These are phyloP conservation scores for Oryza glaberrima DNA, from an alignment of 176 grass and related monocot genomes.

Conservation along the genomic window DNA sequence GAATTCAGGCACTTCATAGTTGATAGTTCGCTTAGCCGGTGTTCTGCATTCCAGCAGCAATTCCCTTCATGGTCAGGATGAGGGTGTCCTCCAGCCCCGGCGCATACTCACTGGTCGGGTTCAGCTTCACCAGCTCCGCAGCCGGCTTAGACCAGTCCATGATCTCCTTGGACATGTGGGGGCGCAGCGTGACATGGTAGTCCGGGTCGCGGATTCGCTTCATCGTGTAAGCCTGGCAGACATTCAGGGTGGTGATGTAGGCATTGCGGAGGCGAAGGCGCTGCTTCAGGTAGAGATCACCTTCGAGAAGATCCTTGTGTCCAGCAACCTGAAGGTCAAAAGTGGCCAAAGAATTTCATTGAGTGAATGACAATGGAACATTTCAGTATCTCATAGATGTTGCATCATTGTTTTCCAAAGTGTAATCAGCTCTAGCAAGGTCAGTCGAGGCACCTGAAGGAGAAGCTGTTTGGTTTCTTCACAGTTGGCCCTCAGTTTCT, in stretches of 20 bases:
- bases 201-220: slow-evolving; percentile 69
- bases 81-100: slow-evolving; percentile 82
- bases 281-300: slow-evolving; percentile 78
- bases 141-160: slow-evolving; percentile 57
- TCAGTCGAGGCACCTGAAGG: slow-evolving; percentile 53
- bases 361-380: not conserved
- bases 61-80: slow-evolving; percentile 89
- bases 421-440: not conserved
- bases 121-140: slow-evolving; percentile 73
- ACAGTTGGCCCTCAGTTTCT: slow-evolving; percentile 62
- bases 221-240: slow-evolving; percentile 73
- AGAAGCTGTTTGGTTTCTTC: slow-evolving; percentile 72
- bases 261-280: slow-evolving; percentile 63
- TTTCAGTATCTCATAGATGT: not conserved
- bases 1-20: not conserved
- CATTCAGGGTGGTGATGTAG: slow-evolving; percentile 75
- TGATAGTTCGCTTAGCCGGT: slow-evolving; percentile 47
- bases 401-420: not conserved
- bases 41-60: slow-evolving; percentile 87
- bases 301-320: slow-evolving; percentile 75
- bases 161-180: slow-evolving; percentile 66
- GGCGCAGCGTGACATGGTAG: slow-evolving; percentile 62
- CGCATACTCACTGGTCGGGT: slow-evolving; percentile 68
- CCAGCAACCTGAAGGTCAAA: slow-evolving; percentile 60
- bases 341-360: not conserved